Evolutionary conservation across 192 early-diverging fungal species (phyloP).

Genomic region (Coemansia sp.): DNA sequence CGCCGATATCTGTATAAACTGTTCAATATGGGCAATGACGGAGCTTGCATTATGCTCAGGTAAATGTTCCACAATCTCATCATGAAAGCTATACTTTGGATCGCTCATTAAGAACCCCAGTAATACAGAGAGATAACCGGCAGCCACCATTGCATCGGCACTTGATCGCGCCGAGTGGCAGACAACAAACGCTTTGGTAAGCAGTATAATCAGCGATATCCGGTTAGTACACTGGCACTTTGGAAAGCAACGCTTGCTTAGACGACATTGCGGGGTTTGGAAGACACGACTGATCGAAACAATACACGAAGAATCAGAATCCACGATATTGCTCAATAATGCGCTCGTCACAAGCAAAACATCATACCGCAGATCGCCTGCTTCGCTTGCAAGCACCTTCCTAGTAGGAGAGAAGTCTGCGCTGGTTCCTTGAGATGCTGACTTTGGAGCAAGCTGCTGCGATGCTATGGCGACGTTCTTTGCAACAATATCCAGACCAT

Average conservation of each 20-base stretch:
- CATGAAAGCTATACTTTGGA: conserved; percentile 5
- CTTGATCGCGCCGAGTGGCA: conserved; percentile 15
- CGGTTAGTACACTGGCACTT: conserved; percentile 26
- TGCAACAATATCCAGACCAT: conserved; percentile 35
- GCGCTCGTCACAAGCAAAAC: conserved; percentile 44
- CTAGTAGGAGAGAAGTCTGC: conserved; percentile 13
- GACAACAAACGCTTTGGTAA: conserved; percentile 31
- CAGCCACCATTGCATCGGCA: conserved; percentile 36
- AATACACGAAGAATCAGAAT: conserved; percentile 39
- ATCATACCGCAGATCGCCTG: conserved; percentile 38
- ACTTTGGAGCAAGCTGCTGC: conserved; percentile 8
- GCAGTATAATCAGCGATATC: conserved; percentile 21
- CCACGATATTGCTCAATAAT: conserved; percentile 41
- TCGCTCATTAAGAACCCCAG: conserved; percentile 40
- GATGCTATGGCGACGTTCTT: conserved; percentile 43
- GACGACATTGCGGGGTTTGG: conserved; percentile 33
- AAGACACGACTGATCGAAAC: conserved; percentile 30
- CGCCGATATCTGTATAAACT: conserved; percentile 39
- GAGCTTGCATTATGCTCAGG: conserved; percentile 19
- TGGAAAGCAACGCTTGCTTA: conserved; percentile 30
- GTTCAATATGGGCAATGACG: conserved; percentile 27
- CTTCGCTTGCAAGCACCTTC: conserved; percentile 16
- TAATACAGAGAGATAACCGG: conserved; percentile 45
- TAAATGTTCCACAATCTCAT: conserved; percentile 19
- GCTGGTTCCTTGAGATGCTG: neutral